phyloP scores from a whole-genome alignment of 129 eudicot species.

The Mikania micrantha region DNA sequence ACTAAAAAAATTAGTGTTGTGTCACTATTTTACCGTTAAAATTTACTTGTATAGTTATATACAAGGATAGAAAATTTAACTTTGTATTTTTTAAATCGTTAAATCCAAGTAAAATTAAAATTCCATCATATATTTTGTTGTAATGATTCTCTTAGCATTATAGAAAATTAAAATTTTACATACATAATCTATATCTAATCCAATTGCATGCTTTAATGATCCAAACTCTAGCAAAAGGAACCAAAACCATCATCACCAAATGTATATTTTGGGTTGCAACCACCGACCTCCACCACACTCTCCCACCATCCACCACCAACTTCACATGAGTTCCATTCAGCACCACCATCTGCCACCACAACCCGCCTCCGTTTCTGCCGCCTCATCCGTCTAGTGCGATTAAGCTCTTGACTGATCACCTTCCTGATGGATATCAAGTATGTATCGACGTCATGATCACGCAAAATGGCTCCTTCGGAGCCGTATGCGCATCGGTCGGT shows the following conservation, averaged over 20 bases:
- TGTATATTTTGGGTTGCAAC: conserved; percentile 62
- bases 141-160: neutral
- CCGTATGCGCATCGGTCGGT: conserved; percentile 62
- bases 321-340: conserved; percentile 32
- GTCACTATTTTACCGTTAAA: too few species aligned
- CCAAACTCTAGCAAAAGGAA: conserved; percentile 44
- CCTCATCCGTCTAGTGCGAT: conserved; percentile 37
- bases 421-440: conserved; percentile 51
- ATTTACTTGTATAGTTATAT: too few species aligned
- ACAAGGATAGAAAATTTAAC: too few species aligned
- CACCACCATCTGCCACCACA: conserved; percentile 56
- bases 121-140: neutral
- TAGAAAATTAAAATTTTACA: neutral
- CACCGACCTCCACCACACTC: conserved; percentile 46
- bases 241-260: conserved; percentile 51
- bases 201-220: conserved; percentile 19
- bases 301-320: conserved; percentile 40
- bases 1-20: too few species aligned
- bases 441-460: conserved; percentile 78
- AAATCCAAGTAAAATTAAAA: neutral
- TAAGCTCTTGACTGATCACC: conserved; percentile 68
- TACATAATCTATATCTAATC: conserved; percentile 5
- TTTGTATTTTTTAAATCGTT: too few species aligned
- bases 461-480: conserved; percentile 52
- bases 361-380: conserved; percentile 35